Evolutionary conservation across 2,329 filamentous ascomycete genomes (phyloP).

Genomic region (Truncatella angustata): DNA sequence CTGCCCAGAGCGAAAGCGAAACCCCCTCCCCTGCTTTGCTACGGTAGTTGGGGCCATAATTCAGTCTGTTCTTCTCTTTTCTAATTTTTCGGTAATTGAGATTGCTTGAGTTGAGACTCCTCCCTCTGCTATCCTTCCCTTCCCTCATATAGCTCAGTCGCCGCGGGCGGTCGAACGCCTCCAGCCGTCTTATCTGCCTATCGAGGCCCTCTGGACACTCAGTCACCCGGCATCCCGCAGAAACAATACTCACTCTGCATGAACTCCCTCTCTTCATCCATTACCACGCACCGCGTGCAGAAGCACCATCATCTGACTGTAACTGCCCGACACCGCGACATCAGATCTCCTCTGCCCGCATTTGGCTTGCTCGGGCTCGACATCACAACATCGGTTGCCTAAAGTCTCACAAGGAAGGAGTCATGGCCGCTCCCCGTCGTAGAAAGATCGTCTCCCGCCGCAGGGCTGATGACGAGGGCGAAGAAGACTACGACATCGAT

Average conservation of each 20-base stretch:
- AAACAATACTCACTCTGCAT: slow-evolving; percentile 19
- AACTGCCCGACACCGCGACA: slow-evolving; percentile 11
- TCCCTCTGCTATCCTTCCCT: slow-evolving; percentile 4
- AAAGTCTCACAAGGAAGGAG: slow-evolving; percentile 13
- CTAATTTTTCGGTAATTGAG: slow-evolving; percentile 4
- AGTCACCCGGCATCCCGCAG: slow-evolving; percentile 18
- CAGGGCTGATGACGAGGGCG: slow-evolving; percentile 68
- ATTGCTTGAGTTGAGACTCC: not conserved
- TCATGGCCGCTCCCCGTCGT: slow-evolving; percentile 53
- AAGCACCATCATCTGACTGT: slow-evolving; percentile 16
- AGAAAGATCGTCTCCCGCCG: slow-evolving; percentile 67
- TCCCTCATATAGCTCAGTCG: slow-evolving; percentile 3
- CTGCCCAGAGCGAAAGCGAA: no score
- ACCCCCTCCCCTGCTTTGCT: not conserved
- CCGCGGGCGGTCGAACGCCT: slow-evolving; percentile 10
- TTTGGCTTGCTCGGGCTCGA: slow-evolving; percentile 7
- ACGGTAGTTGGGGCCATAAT: slow-evolving; percentile 5
- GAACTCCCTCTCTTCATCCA: slow-evolving; percentile 22
- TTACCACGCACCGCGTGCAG: slow-evolving; percentile 29
- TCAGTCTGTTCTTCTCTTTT: not conserved
- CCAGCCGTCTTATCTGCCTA: not conserved
- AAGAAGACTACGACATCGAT: slow-evolving; percentile 64
- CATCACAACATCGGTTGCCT: not conserved
- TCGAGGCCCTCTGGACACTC: not conserved
- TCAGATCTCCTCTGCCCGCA: not conserved